Percentiles rank a stretch among this genome's conserved stretches.
These are phyloP conservation scores for Austroboletus niveus DNA, from an alignment of 1,284 basidiomycete species.

Conservation along the genomic window DNA sequence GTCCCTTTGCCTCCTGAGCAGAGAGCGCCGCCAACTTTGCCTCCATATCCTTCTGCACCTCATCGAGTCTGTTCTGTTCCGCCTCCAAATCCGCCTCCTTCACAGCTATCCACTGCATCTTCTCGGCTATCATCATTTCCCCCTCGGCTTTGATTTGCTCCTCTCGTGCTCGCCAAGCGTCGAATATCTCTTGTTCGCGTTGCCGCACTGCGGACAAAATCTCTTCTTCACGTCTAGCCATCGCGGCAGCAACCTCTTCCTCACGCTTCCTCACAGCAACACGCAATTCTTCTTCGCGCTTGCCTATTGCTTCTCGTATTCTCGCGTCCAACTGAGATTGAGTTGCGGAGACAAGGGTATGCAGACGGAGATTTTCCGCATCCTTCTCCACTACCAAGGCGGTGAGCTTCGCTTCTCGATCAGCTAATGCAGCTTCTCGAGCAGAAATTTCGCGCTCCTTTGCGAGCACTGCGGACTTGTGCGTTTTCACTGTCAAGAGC, in stretches of 20 bases:
- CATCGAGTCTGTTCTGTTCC: slow-evolving; percentile 51
- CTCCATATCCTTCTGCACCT: slow-evolving; percentile 46
- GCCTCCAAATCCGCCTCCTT: slow-evolving; percentile 51
- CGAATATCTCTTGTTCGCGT: slow-evolving; percentile 67
- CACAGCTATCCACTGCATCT: slow-evolving; percentile 49
- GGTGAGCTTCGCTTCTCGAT: slow-evolving; percentile 53
- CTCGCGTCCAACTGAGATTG: slow-evolving; percentile 48
- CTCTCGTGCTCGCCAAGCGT: slow-evolving; percentile 60
- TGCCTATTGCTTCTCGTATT: slow-evolving; percentile 58
- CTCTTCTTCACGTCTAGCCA: slow-evolving; percentile 67
- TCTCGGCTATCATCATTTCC: slow-evolving; percentile 48
- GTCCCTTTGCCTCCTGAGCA: slow-evolving; percentile 40
- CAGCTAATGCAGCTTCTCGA: slow-evolving; percentile 53
- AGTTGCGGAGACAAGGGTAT: slow-evolving; percentile 38
- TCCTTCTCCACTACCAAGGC: slow-evolving; percentile 55
- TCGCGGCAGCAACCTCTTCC: slow-evolving; percentile 64
- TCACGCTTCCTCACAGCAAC: slow-evolving; percentile 66
- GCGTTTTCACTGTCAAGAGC: slow-evolving; percentile 58
- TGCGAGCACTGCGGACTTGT: slow-evolving; percentile 49
- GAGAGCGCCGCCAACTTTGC: slow-evolving; percentile 43
- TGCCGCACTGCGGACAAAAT: slow-evolving; percentile 66
- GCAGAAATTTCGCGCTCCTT: slow-evolving; percentile 67
- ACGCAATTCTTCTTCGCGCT: slow-evolving; percentile 64
- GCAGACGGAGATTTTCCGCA: slow-evolving; percentile 52
- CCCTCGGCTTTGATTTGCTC: slow-evolving; percentile 52